Conservation (phyloP, 331 rosid species). For the Acacia concinna region DNA sequence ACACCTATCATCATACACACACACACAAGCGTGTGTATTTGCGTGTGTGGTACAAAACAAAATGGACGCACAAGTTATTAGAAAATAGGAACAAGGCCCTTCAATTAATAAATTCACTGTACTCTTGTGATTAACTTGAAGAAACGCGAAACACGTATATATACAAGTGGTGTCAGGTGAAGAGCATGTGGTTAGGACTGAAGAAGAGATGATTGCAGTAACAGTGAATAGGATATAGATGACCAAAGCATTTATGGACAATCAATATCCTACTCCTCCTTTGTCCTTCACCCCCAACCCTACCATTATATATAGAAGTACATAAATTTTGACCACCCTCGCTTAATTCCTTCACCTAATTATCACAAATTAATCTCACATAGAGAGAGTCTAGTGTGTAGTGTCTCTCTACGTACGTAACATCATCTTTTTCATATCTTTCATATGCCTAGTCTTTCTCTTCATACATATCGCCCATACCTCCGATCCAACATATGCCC, state of each 20-base stretch:
- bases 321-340: constrained; percentile 41
- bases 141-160: no score
- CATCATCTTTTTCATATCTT: constrained; percentile 50
- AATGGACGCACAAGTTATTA: no score
- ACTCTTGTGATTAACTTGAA: neutral
- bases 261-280: constrained; percentile 57
- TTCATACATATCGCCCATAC: constrained; percentile 33
- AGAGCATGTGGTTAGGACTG: constrained; percentile 40
- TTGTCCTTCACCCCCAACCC: constrained; percentile 56
- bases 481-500: constrained; percentile 38
- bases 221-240: constrained; percentile 45
- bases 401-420: constrained; percentile 28
- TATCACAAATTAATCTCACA: constrained; percentile 27
- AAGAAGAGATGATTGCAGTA: constrained; percentile 24
- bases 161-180: constrained; percentile 21
- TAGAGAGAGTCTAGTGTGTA: constrained; percentile 1
- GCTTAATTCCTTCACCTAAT: constrained; percentile 26
- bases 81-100: neutral
- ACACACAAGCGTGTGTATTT: no score
- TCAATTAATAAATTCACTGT: neutral
- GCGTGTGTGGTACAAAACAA: no score
- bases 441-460: constrained; percentile 46
- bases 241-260: constrained; percentile 61
- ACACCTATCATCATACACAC: neutral
- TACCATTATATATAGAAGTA: no score